Evolutionary conservation across 2,329 filamentous ascomycete genomes (phyloP), one percentile per base, ranked within the genome.

Genomic region (Esteya vermicola): DNA sequence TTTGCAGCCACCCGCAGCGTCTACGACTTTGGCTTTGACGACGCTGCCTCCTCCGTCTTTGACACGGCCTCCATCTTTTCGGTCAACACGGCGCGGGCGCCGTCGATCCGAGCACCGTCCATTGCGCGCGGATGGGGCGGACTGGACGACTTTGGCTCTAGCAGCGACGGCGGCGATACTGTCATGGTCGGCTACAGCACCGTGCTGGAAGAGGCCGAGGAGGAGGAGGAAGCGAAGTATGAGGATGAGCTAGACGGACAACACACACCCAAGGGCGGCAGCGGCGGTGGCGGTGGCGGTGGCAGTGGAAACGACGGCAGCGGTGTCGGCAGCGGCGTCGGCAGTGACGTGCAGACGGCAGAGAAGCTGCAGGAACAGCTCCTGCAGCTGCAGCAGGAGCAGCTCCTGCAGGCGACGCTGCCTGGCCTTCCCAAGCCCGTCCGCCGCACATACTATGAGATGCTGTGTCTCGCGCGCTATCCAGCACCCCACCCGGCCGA

Each of bases 1-100:
- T 69, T 68, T 42, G 63, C 65, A 18, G 53, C 62, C 27, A 68
- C 65, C 6, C 54, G 63, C 25, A 57, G 56, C 36, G 64, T 68
- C 43, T 63, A 61, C 37, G 63, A 66, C 36, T 64, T 68, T 38
- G 65, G 57, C 47, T 64, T 63, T 41, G 65, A 68, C 47, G 65
- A 68, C 45, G 36, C 21, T 14, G 59, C 54, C 18, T 64, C 62
- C 31, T 67, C 64, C 16, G 51, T 65, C 33, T 52, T 61, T 40
- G 61, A 63, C 37, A 36, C 37, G 6, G 39, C 41, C 23, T 48
- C 47, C 16, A 36, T 48, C 27, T 47, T 46, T 16, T 45, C 45
- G 0, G 38, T 45, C 4, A 45, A 43, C 21, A 45, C 38, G 13
- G 27, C 36, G 8, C 35, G 35, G 4, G 40, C 31, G n/a, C 48